Base-by-base conservation (phyloP, 1,284 basidiomycete genomes). In the Sporisorium iseilematis-ciliati region DNA sequence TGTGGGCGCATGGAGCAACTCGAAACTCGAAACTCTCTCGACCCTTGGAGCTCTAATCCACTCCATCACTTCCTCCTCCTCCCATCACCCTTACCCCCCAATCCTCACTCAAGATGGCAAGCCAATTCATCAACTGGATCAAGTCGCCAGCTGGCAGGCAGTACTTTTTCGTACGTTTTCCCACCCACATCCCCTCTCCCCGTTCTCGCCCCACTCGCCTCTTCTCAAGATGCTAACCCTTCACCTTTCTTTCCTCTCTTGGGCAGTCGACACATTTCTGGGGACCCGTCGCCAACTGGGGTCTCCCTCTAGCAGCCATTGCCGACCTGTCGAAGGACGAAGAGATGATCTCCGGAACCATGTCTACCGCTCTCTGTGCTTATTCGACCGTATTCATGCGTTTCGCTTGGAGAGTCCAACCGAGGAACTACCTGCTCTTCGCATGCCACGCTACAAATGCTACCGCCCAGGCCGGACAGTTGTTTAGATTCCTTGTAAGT, bases 211-310 rank as follows among this genome's bases (percentile, higher is more conserved):
- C 29, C 26, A 14, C 20, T 23, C 59, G 35, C 41, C 54, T 25
- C 55, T 12, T 25, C 35, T 25, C 38, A 41, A 14, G 6, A 26
- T 25, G 26, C 33, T 2, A 26, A 26, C 20, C 46, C 10, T 7
- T 20, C 38, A 40, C 46, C 50, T 57, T 31, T 49, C 21, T 35
- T 11, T 29, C 8, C 40, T 40, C 41, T 46, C 16, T 33, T 20
- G 61, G 3, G 51, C 46, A 71, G 77, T 83, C 80, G 20, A 83
- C 82, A 55, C 83, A 84, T 72, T 84, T 84, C 65, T 84, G 82
- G 82, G 83, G 83, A n/a, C 82, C 81, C 12, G 79, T 81, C 6
- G 81, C 83, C 41, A 84, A 84, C 76, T 84, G 83, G 83, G 79
- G 82, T 49, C 67, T 84, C n/a, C 83, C 83, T 10, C 73, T 84